Percentiles rank a stretch among this genome's conserved stretches.
These are phyloP conservation scores for Talaromyces adpressus DNA, from an alignment of 495 filamentous ascomycete species.

Conservation along the genomic window DNA sequence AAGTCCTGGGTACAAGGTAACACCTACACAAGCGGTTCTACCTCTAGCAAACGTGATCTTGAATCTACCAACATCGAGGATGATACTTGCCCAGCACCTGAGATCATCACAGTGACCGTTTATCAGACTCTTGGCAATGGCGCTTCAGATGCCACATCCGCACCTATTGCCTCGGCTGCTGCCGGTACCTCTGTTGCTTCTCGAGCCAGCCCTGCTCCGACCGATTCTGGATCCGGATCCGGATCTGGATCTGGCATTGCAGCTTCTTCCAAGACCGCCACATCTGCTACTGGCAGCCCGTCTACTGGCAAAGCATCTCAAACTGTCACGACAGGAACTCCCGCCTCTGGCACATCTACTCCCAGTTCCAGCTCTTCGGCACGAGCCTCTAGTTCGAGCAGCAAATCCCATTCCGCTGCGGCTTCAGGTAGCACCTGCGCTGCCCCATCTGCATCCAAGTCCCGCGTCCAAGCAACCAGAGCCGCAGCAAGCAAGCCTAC, in stretches of 20 bases:
- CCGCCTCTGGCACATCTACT: not conserved
- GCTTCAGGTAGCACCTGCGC: constrained; percentile 22
- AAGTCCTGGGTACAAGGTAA: constrained; percentile 69
- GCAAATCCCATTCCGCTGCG: not conserved
- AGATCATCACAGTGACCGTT: constrained; percentile 5
- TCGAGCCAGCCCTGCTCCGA: not conserved
- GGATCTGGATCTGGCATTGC: not conserved
- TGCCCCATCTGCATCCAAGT: constrained; percentile 8
- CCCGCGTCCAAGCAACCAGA: constrained; percentile 26
- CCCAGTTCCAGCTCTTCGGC: not conserved
- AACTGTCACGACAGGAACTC: not conserved
- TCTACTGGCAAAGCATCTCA: not conserved
- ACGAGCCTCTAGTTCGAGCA: not conserved
- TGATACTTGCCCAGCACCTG: constrained; percentile 44
- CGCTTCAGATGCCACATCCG: not conserved
- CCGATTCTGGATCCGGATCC: not conserved
- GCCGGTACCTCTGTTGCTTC: not conserved
- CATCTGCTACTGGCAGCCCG: constrained; percentile 2
- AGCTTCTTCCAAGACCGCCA: not conserved
- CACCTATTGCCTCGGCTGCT: not conserved
- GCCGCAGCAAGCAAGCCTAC: constrained; percentile 29
- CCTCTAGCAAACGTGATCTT: constrained; percentile 5
- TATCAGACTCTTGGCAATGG: not conserved
- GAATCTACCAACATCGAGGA: constrained; percentile 26
- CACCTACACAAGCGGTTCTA: constrained; percentile 44